Evolutionary conservation across 2,329 filamentous ascomycete species (phyloP).

Genomic region (Penicillium sp.): DNA sequence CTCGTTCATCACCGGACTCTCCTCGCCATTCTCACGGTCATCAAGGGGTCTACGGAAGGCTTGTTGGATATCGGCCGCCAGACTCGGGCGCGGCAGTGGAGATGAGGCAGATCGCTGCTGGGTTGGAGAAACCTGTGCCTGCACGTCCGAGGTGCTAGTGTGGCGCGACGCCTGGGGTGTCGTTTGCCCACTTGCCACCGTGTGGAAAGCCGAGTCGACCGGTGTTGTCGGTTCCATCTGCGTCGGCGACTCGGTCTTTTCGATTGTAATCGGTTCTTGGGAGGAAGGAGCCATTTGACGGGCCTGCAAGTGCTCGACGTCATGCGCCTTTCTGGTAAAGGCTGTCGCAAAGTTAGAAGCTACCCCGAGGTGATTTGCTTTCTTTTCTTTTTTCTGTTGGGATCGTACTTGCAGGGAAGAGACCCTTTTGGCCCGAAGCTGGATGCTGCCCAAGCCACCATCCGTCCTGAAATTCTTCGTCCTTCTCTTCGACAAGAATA

Average conservation of each 20-base stretch:
- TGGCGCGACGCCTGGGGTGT: conserved; percentile 42
- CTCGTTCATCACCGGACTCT: conserved; percentile 82
- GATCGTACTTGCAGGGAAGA: conserved; percentile 46
- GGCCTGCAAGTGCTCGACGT: conserved; percentile 7
- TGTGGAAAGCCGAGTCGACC: conserved; percentile 20
- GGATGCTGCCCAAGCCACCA: conserved; percentile 56
- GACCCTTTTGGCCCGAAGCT: conserved; percentile 39
- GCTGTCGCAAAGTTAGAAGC: conserved; percentile 8
- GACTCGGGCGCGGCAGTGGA: conserved; percentile 32
- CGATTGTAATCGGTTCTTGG: conserved; percentile 5
- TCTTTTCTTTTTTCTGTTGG: background rate
- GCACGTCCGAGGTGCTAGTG: conserved; percentile 31
- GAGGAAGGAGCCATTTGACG: conserved; percentile 7
- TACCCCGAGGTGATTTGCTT: background rate
- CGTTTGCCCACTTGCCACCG: conserved; percentile 31
- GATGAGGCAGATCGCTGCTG: conserved; percentile 35
- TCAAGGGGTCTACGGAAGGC: conserved; percentile 45
- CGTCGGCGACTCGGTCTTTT: conserved; percentile 11
- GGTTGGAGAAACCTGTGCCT: conserved; percentile 21
- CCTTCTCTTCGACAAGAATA: conserved; percentile 59
- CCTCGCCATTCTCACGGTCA: conserved; percentile 50
- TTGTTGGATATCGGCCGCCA: conserved; percentile 40
- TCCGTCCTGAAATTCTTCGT: conserved; percentile 63
- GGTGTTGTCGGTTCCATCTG: conserved; percentile 16
- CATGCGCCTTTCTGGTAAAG: conserved; percentile 19